Percentiles rank a stretch among this genome's conserved stretches.
phyloP scores from a whole-genome alignment of 164 flowering plant genomes.

The Aristolochia contorta region DNA sequence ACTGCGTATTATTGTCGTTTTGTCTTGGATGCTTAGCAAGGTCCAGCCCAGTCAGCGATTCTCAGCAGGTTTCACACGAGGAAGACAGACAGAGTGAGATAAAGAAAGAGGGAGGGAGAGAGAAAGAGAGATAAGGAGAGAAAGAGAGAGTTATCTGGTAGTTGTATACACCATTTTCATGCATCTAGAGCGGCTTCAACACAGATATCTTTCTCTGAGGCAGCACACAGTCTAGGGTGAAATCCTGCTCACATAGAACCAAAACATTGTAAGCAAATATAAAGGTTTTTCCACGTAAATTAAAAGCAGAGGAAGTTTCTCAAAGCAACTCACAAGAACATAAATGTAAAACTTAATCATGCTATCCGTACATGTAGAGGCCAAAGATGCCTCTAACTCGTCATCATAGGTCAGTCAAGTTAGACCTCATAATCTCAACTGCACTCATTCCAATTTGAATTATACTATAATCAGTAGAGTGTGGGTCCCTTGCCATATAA shows the following conservation, averaged over 20 bases:
- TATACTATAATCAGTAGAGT: neutral
- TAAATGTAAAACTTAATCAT: neutral
- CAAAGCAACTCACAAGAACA: neutral
- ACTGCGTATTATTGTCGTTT: constrained; percentile 13
- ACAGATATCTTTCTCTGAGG: neutral
- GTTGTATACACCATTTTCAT: too few species aligned
- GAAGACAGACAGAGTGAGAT: constrained; percentile 4
- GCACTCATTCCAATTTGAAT: neutral
- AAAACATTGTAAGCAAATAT: neutral
- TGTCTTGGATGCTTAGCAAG: constrained; percentile 12
- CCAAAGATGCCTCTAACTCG: neutral
- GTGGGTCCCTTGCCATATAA: constrained; percentile 6
- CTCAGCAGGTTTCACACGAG: constrained; percentile 9
- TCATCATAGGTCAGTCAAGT: neutral
- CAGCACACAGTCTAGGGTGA: neutral
- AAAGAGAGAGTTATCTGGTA: too few species aligned
- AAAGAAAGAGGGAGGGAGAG: too few species aligned
- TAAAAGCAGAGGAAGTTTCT: neutral
- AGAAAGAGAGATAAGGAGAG: too few species aligned
- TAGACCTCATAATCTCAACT: neutral
- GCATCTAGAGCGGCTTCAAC: too few species aligned
- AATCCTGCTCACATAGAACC: neutral
- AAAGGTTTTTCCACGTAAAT: neutral
- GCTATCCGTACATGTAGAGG: neutral
- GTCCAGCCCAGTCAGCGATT: constrained; percentile 11